These are phyloP conservation scores for Hondaea fermentalgiana DNA, from an alignment of 108 stramenopile species.

Conservation along the genomic window DNA sequence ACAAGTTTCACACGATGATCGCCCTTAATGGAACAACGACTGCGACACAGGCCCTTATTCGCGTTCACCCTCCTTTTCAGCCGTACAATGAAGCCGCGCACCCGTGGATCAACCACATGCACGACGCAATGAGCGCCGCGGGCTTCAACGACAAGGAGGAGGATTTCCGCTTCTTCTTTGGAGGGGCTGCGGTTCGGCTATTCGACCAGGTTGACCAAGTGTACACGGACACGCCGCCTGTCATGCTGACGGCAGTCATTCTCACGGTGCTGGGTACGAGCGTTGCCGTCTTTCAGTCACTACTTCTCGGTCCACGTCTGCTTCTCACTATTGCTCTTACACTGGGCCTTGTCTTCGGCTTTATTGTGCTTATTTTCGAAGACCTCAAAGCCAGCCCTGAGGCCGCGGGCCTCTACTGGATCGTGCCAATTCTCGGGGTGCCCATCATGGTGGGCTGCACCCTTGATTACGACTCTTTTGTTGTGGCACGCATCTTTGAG, in stretches of 20 bases:
- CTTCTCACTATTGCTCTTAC: not conserved
- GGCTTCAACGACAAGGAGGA: not conserved
- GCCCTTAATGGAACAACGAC: not conserved
- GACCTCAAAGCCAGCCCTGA: not conserved
- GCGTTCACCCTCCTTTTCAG: not conserved
- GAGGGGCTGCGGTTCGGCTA: not conserved
- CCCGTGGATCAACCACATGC: not conserved
- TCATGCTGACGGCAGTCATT: slow-evolving; percentile 12
- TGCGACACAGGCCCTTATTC: not conserved
- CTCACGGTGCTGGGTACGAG: slow-evolving; percentile 5
- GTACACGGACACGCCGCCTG: not conserved
- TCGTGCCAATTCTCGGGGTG: not conserved
- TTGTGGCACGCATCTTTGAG: not conserved
- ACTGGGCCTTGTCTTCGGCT: not conserved
- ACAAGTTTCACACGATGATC: not conserved
- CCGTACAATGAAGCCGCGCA: not conserved
- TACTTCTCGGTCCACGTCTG: not conserved
- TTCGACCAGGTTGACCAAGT: slow-evolving; percentile 13
- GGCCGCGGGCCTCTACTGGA: not conserved
- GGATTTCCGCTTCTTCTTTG: not conserved
- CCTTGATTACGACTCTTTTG: slow-evolving; percentile 2
- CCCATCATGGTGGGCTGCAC: slow-evolving; percentile 17
- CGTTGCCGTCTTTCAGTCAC: not conserved
- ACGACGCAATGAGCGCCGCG: not conserved
- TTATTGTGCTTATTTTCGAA: not conserved